Percentiles rank a stretch among this genome's conserved stretches.
Evolutionary conservation across 2,329 filamentous ascomycete genomes (phyloP).

Genomic region (Pestalotiopsis sp.): DNA sequence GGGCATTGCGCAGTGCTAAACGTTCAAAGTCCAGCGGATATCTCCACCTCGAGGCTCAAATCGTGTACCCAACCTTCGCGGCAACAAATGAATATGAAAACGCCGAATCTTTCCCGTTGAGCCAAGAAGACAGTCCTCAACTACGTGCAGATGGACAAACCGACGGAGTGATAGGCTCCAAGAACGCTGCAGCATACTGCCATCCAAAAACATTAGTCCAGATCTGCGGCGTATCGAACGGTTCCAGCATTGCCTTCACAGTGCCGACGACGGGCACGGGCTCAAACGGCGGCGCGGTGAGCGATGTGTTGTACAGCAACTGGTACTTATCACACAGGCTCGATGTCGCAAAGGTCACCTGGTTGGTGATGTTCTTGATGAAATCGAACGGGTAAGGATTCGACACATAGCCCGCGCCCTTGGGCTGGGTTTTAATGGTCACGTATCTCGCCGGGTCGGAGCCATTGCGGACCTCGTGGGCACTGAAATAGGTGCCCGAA

Average conservation of each 20-base stretch:
- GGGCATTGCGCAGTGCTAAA: not conserved
- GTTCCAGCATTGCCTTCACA: slow-evolving; percentile 27
- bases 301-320: slow-evolving; percentile 46
- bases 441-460: slow-evolving; percentile 22
- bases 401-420: not conserved
- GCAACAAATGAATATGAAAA: too few relatives aligned
- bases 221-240: slow-evolving; percentile 19
- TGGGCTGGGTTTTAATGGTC: slow-evolving; percentile 27
- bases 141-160: not conserved
- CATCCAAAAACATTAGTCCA: slow-evolving; percentile 26
- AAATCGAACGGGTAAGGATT: slow-evolving; percentile 42
- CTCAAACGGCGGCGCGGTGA: slow-evolving; percentile 33
- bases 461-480: not conserved
- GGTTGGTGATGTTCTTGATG: slow-evolving; percentile 56
- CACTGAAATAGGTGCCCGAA: slow-evolving; percentile 21
- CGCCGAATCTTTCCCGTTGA: not conserved
- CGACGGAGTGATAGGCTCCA: slow-evolving; percentile 20
- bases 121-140: not conserved
- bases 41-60: not conserved
- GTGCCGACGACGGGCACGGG: slow-evolving; percentile 29
- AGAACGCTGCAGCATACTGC: slow-evolving; percentile 25
- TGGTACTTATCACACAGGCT: slow-evolving; percentile 46
- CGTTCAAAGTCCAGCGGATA: not conserved
- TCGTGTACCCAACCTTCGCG: not conserved
- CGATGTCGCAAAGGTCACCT: slow-evolving; percentile 48